Conservation (phyloP, 305 asterid genomes). For the Fraxinus latifolia region DNA sequence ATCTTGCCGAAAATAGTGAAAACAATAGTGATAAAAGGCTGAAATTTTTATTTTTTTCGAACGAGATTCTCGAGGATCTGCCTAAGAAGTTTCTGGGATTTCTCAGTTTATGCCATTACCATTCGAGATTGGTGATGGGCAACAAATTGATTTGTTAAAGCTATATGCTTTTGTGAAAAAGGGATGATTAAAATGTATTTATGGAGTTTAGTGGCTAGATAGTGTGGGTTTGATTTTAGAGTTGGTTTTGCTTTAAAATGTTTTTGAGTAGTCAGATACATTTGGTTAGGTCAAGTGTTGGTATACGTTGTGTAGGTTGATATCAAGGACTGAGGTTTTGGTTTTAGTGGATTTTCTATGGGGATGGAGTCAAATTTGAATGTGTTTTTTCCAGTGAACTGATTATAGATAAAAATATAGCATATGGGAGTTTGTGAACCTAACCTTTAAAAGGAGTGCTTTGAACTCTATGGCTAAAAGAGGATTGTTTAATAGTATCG, state of each 20-base stretch:
- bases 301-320: constrained; percentile 16
- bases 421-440: constrained; percentile 19
- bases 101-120: constrained; percentile 44
- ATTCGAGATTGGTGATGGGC: constrained; percentile 50
- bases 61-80: constrained; percentile 11
- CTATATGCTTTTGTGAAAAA: constrained; percentile 33
- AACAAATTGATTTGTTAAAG: constrained; percentile 51
- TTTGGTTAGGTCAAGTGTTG: constrained; percentile 3
- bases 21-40: constrained; percentile 11
- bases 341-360: constrained; percentile 33
- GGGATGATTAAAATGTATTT: constrained; percentile 37
- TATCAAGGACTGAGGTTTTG: constrained; percentile 9
- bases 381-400: constrained; percentile 31
- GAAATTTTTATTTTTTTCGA: constrained; percentile 23
- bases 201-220: constrained; percentile 50
- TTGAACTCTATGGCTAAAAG: constrained; percentile 1
- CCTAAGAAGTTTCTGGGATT: constrained; percentile 28
- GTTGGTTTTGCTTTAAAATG: constrained; percentile 48
- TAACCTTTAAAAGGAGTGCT: constrained; percentile 25
- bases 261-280: constrained; percentile 47
- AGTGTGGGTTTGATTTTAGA: constrained; percentile 43
- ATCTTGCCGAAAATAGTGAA: not conserved
- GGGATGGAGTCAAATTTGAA: constrained; percentile 47
- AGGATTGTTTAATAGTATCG: constrained; percentile 20
- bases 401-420: constrained; percentile 35